A percentile compares a stretch with the other conserved stretches of the same genome.
These are phyloP conservation scores for Penicillium sclerotiorum DNA, from an alignment of 2,329 filamentous ascomycete species.

Conservation along the genomic window DNA sequence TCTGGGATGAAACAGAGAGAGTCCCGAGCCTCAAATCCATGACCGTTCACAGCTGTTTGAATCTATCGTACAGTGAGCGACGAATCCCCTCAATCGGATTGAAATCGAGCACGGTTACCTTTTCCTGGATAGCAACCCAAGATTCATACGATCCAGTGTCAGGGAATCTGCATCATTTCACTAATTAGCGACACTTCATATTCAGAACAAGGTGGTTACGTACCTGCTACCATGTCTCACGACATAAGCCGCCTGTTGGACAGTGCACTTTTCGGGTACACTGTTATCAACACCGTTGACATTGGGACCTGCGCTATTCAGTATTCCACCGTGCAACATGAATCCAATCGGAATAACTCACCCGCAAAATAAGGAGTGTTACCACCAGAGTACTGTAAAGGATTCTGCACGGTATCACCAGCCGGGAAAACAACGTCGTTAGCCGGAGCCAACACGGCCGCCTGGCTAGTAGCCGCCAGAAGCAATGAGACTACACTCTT, in stretches of 20 bases:
- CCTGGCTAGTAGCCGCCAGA: constrained; percentile 8
- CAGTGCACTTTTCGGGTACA: constrained; percentile 58
- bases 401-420: constrained; percentile 26
- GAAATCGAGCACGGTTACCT: constrained; percentile 12
- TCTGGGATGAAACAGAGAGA: constrained; percentile 58
- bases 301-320: constrained; percentile 49
- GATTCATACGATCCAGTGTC: constrained; percentile 62
- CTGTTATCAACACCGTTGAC: constrained; percentile 58
- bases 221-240: constrained; percentile 65
- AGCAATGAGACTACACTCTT: constrained; percentile 11
- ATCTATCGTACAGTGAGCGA: constrained; percentile 49
- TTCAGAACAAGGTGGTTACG: neutral
- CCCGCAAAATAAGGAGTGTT: constrained; percentile 56
- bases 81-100: too few relatives aligned
- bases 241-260: constrained; percentile 64
- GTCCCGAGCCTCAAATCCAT: constrained; percentile 56
- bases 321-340: neutral
- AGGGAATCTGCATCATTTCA: constrained; percentile 37
- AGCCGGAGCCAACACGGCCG: constrained; percentile 12
- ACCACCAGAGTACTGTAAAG: constrained; percentile 54
- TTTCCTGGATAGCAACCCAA: constrained; percentile 50
- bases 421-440: constrained; percentile 19
- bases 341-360: neutral
- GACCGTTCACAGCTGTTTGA: constrained; percentile 40
- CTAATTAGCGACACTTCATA: neutral